Evolutionary conservation across 2,329 filamentous ascomycete genomes (phyloP).

Genomic region (Raffaelea deltoideospora): DNA sequence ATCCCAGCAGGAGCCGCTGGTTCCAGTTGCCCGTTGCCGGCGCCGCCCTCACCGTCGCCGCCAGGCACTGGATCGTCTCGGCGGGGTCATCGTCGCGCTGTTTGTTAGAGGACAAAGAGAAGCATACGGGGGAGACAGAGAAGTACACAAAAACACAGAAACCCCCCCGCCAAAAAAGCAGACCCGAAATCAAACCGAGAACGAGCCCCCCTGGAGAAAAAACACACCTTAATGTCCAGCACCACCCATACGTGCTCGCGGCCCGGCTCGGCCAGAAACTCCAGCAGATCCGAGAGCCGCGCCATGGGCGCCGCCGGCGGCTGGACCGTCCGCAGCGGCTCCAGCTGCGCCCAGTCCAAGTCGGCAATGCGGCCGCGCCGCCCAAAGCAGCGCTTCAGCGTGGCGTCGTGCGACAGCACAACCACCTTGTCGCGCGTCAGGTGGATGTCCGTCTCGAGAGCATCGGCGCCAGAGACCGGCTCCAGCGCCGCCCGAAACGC

Average conservation of each 20-base stretch:
- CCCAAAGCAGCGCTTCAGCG: constrained; percentile 70
- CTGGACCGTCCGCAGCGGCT: constrained; percentile 48
- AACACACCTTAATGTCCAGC: constrained; percentile 68
- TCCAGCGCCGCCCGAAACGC: constrained; percentile 21
- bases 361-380: constrained; percentile 56
- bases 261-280: constrained; percentile 51
- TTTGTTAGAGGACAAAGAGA: neutral
- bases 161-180: no score
- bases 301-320: constrained; percentile 55
- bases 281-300: constrained; percentile 56
- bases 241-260: constrained; percentile 62
- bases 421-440: constrained; percentile 70
- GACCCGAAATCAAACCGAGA: no score
- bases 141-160: no score
- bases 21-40: constrained; percentile 47
- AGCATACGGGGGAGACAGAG: no score
- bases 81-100: constrained; percentile 56
- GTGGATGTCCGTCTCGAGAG: constrained; percentile 79
- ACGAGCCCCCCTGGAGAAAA: no score
- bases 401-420: constrained; percentile 71
- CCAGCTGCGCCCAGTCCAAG: constrained; percentile 61
- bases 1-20: constrained; percentile 60
- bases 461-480: constrained; percentile 26
- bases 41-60: constrained; percentile 43
- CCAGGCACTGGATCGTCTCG: constrained; percentile 55